Base-by-base conservation (phyloP, 148 eudicot genomes). In the Oxyria digyna region DNA sequence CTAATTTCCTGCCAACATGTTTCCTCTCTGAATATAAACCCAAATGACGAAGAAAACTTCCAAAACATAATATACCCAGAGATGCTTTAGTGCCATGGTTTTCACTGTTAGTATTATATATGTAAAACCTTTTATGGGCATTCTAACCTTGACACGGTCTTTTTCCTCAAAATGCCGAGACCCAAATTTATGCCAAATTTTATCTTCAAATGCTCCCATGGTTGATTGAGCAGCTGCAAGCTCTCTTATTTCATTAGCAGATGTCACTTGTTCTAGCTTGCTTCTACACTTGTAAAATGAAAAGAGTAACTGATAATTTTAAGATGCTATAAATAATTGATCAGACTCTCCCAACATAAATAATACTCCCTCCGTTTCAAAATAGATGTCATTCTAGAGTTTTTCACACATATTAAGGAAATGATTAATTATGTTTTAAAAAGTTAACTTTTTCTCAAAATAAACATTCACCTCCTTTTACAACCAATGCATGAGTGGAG, bases 141-240 rank as follows among this genome's bases (percentile, higher is more conserved):
- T 23, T 38, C 21, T 62, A 64, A 92, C 98, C 89, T 84, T 76
- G 37, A 69, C 31, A 26, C 89, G 80, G 31, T 83, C 84, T 11
- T 72, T 69, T 49, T 75, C 38, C 8, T 76, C 80, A 48, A 78
- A 77, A 49, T 4, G 75, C 4, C 0, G 9, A 8, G 68, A 69
- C 13, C 94, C 91, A 79, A 79, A 83, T 1, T 29, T 69, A 69
- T 79, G 46, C 98, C 98, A 89, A 20, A 86, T 66, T 45, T 38
- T 35, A 17, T 45, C n/a, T 71, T 88, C 97, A 78, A 91, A 91
- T 17, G 0, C 41, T 26, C 1, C 20, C 95, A 91, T 91, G 0
- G 74, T 3, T n/a, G n/a, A n/a, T 21, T 37, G 49, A 40, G 70
- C 57, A 24, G 72, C 69, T 54, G 71, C 74, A 74, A 72, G 80